Evolutionary conservation across 148 eudicot genomes (phyloP).

Genomic region (Chenopodium berlandieri): DNA sequence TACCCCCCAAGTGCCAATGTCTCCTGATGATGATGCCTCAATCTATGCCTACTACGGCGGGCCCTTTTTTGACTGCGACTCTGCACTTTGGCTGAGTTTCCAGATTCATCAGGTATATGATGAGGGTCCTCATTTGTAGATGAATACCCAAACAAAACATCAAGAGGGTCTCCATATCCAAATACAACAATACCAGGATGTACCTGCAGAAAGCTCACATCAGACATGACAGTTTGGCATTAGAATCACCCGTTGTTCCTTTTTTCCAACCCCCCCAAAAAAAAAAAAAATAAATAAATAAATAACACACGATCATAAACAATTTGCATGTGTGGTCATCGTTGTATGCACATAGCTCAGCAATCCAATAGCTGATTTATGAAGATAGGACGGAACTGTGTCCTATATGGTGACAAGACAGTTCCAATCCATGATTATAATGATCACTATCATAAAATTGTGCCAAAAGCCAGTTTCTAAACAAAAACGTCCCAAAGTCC

Average conservation of each 20-base stretch:
- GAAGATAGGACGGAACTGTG: not conserved
- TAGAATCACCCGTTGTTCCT: not conserved
- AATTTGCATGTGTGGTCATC: not conserved
- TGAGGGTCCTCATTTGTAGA: conserved; percentile 18
- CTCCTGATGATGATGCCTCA: conserved; percentile 34
- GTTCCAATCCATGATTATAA: too few species aligned
- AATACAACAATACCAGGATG: conserved; percentile 8
- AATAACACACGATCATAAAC: too few species aligned
- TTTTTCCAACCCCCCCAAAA: too few species aligned
- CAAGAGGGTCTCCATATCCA: conserved; percentile 39
- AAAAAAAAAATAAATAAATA: too few species aligned
- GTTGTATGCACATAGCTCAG: not conserved
- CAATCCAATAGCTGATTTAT: not conserved
- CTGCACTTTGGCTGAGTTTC: conserved; percentile 22
- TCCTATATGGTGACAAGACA: not conserved
- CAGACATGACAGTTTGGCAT: not conserved
- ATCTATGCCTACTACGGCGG: conserved; percentile 31
- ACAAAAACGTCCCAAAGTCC: not conserved
- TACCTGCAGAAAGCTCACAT: conserved; percentile 24
- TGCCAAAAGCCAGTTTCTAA: not conserved
- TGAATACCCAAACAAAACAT: conserved; percentile 33
- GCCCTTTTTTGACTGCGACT: conserved; percentile 32
- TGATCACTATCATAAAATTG: not conserved
- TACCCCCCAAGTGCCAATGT: conserved; percentile 5
- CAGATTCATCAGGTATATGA: conserved; percentile 15